phyloP scores from a whole-genome alignment of 441 rosid genomes.

The Pelargonium myrrhifolium region DNA sequence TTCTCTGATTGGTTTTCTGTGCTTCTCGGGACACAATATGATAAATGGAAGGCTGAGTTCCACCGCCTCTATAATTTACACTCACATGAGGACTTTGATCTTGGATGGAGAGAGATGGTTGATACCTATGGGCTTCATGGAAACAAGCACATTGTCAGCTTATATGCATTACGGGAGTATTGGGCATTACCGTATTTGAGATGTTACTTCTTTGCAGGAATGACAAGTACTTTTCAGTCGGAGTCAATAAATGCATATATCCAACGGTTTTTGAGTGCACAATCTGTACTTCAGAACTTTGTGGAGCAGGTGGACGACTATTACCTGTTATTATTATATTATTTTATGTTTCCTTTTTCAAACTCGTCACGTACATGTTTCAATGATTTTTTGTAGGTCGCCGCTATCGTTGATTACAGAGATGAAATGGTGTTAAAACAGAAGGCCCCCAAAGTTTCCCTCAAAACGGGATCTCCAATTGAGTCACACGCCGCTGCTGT shows the following conservation, averaged over 20 bases:
- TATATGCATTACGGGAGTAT: conserved; percentile 31
- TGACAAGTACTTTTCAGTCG: conserved; percentile 24
- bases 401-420: conserved; percentile 32
- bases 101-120: conserved; percentile 37
- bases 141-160: conserved; percentile 37
- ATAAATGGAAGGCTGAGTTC: conserved; percentile 52
- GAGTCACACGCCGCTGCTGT: conserved; percentile 49
- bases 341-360: conserved; percentile 2
- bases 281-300: conserved; percentile 38
- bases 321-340: conserved; percentile 8
- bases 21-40: conserved; percentile 43
- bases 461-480: conserved; percentile 57
- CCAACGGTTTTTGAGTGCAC: conserved; percentile 37
- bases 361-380: not conserved
- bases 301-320: conserved; percentile 31
- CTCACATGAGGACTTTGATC: conserved; percentile 31
- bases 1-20: conserved; percentile 53
- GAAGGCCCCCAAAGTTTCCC: conserved; percentile 34
- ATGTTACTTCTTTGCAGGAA: conserved; percentile 36
- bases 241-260: conserved; percentile 29
- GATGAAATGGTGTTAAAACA: conserved; percentile 34
- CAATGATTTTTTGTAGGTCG: conserved; percentile 27
- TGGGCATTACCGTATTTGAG: conserved; percentile 48
- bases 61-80: conserved; percentile 29
- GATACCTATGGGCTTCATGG: conserved; percentile 30